A percentile compares a stretch with the other conserved stretches of the same genome.
phyloP scores from a whole-genome alignment of 495 filamentous ascomycete species.

The Penicillium verhagenii region DNA sequence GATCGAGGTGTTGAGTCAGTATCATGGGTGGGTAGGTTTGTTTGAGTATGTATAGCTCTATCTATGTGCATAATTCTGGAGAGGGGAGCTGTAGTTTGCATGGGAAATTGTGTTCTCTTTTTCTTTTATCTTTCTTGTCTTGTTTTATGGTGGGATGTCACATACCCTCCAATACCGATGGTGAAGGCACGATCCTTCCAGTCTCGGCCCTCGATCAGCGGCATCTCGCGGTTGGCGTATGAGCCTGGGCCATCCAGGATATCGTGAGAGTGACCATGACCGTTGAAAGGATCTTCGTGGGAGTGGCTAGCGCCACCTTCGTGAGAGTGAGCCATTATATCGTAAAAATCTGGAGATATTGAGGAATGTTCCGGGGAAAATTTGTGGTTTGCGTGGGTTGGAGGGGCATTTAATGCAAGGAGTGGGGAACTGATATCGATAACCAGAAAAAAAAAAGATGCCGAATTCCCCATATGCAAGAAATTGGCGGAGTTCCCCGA shows the following conservation, averaged over 20 bases:
- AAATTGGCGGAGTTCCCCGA: conserved; percentile 25
- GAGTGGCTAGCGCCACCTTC: conserved; percentile 52
- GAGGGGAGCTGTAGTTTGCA: not conserved
- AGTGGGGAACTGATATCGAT: conserved; percentile 22
- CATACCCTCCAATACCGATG: conserved; percentile 93
- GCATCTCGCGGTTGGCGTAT: conserved; percentile 88
- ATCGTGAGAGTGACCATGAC: conserved; percentile 95
- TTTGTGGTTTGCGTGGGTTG: conserved; percentile 1
- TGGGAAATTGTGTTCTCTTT: too few relatives aligned
- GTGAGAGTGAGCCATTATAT: conserved; percentile 47
- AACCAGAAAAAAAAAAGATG: conserved; percentile 22
- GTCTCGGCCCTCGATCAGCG: conserved; percentile 79
- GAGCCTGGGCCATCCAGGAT: conserved; percentile 93
- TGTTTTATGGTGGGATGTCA: conserved; percentile 17
- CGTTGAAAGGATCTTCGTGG: conserved; percentile 64
- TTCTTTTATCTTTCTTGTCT: too few relatives aligned
- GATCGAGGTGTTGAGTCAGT: not conserved
- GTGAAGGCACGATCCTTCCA: conserved; percentile 94
- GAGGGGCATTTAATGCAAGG: conserved; percentile 26
- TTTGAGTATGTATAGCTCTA: not conserved
- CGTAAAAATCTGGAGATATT: not conserved
- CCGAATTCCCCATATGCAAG: conserved; percentile 17
- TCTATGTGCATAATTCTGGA: not conserved
- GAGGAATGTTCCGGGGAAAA: not conserved
- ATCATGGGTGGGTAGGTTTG: conserved; percentile 1